Percentiles rank a stretch among this genome's conserved stretches.
phyloP scores from a whole-genome alignment of 1,284 basidiomycete genomes.

The Ustilago trichophora region DNA sequence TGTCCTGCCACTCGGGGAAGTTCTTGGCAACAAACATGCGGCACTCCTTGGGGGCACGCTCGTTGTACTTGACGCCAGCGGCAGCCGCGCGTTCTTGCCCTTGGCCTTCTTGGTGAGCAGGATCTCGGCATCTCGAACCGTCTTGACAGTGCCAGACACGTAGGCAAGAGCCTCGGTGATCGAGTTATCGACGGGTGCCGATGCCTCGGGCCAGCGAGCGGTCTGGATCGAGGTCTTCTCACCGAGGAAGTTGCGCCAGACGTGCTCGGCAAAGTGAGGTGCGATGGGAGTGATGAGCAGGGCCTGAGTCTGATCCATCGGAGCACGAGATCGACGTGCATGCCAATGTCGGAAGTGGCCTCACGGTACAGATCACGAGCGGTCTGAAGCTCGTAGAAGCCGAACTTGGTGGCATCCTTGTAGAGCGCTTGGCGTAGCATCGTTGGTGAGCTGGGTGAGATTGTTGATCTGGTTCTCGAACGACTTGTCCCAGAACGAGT shows the following conservation, averaged over 20 bases:
- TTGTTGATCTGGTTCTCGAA: conserved; percentile 93
- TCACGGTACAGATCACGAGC: conserved; percentile 96
- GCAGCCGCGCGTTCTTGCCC: conserved; percentile 43
- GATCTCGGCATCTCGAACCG: conserved; percentile 85
- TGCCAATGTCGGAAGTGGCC: conserved; percentile 80
- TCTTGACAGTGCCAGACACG: conserved; percentile 85
- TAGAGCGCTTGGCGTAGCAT: conserved; percentile 78
- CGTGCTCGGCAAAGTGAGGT: conserved; percentile 93
- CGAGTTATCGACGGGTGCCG: conserved; percentile 72
- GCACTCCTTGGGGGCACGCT: conserved; percentile 75
- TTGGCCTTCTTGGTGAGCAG: conserved; percentile 54
- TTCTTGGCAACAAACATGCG: conserved; percentile 86
- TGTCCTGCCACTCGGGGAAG: conserved; percentile 94
- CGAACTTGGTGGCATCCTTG: conserved; percentile 93
- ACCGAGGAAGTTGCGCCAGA: conserved; percentile 79
- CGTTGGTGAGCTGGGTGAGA: conserved; percentile 80
- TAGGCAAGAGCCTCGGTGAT: conserved; percentile 73
- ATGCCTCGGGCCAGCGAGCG: conserved; percentile 77
- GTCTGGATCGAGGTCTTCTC: conserved; percentile 82
- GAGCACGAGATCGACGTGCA: conserved; percentile 80
- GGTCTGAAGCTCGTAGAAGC: conserved; percentile 94
- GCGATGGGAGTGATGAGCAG: conserved; percentile 88
- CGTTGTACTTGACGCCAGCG: conserved; percentile 54
- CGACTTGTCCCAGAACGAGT: conserved; percentile 74
- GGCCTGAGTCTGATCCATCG: conserved; percentile 85